Percentiles rank a stretch among this genome's conserved stretches.
phyloP scores from a whole-genome alignment of 805 yeast genomes.

The Wickerhamomyces bisporus region DNA sequence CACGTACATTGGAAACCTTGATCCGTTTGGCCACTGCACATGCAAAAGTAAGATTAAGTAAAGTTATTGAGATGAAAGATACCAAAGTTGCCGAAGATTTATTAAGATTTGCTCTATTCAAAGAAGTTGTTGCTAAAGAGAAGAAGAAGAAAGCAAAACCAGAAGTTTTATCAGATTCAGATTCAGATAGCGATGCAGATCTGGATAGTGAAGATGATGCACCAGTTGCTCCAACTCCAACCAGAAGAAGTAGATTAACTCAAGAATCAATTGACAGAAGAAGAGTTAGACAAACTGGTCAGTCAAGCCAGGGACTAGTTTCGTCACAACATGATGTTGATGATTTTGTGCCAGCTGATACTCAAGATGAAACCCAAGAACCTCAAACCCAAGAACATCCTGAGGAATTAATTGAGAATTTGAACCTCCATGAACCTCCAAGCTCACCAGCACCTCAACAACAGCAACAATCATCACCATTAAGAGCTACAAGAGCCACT shows the following conservation, averaged over 20 bases:
- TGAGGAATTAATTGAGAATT: conserved; percentile 4
- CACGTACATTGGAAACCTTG: conserved; percentile 95
- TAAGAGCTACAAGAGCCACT: conserved; percentile 21
- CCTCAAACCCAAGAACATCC: conserved; percentile 6
- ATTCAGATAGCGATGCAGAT: conserved; percentile 18
- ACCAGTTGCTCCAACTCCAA: conserved; percentile 20
- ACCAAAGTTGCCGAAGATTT: conserved; percentile 83
- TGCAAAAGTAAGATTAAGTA: conserved; percentile 88
- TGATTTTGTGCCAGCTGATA: conserved; percentile 12
- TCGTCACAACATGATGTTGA: conserved; percentile 15
- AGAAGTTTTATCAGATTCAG: conserved; percentile 9
- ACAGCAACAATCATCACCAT: background rate
- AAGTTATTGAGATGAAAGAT: conserved; percentile 67
- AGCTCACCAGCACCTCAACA: background rate
- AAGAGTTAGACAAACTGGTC: conserved; percentile 5
- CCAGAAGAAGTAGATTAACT: conserved; percentile 10
- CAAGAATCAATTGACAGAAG: background rate
- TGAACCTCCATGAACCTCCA: conserved; percentile 1
- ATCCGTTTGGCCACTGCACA: conserved; percentile 95
- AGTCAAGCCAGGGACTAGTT: conserved; percentile 4
- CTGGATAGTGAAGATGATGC: conserved; percentile 19
- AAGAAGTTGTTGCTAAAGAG: conserved; percentile 47
- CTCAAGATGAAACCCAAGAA: conserved; percentile 8
- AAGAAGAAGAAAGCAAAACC: conserved; percentile 24
- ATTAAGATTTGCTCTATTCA: conserved; percentile 80